Evolutionary conservation across 208 protist species (phyloP).

Genomic region (Leishmania gerbilli): DNA sequence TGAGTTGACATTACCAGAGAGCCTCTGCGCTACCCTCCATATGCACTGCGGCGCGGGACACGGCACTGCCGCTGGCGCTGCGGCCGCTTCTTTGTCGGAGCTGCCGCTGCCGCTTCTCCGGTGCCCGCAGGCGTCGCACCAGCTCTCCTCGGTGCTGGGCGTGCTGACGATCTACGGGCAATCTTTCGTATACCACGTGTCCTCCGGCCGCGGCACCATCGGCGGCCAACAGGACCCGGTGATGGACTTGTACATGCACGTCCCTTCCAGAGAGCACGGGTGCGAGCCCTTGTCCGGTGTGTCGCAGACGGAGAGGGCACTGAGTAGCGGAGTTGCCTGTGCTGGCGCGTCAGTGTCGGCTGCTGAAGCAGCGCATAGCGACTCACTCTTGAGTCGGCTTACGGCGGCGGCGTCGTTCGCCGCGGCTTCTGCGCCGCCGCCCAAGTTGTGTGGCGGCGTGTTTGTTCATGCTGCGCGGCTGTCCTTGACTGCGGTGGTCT

Average conservation of each 20-base stretch:
- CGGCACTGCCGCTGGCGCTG: not conserved
- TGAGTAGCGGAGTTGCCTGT: not conserved
- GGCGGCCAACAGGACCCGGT: not conserved
- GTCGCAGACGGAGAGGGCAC: not conserved
- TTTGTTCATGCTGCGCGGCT: slow-evolving; percentile 13
- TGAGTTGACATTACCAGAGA: slow-evolving; percentile 33
- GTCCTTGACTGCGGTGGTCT: slow-evolving; percentile 20
- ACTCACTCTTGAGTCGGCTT: slow-evolving; percentile 31
- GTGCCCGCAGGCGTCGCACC: not conserved
- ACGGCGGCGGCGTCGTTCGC: slow-evolving; percentile 20
- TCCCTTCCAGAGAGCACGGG: not conserved
- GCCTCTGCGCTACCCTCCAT: slow-evolving; percentile 1
- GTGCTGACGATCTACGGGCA: slow-evolving; percentile 45
- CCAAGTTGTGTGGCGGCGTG: slow-evolving; percentile 7
- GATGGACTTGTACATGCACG: slow-evolving; percentile 8
- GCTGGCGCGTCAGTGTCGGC: not conserved
- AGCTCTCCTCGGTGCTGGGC: slow-evolving; percentile 27
- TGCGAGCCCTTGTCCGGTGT: not conserved
- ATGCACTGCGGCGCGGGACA: not conserved
- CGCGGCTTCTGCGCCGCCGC: slow-evolving; percentile 16
- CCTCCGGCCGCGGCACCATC: slow-evolving; percentile 1
- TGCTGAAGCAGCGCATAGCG: not conserved
- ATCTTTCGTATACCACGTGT: slow-evolving; percentile 44
- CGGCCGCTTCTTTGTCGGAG: not conserved
- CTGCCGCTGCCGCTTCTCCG: not conserved